phyloP scores from a whole-genome alignment of 2,329 filamentous ascomycete genomes.

The Bipolaris oryzae region DNA sequence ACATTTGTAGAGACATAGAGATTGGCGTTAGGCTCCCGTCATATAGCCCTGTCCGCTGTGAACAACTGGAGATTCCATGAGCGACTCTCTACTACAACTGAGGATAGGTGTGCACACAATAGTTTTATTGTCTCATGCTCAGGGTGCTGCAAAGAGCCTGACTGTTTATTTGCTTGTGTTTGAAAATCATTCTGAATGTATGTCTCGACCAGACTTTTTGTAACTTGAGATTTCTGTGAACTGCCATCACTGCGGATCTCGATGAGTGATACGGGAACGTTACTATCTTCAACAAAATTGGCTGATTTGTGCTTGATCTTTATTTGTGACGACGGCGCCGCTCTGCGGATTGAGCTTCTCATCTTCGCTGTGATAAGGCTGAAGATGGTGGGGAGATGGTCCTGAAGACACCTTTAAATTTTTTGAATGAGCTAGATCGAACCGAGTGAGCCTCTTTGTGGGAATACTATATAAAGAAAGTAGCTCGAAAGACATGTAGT shows the following conservation, averaged over 20 bases:
- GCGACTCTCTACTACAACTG: background rate
- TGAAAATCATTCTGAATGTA: constrained; percentile 8
- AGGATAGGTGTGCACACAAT: background rate
- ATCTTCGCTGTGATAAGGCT: background rate
- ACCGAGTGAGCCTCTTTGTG: too few species aligned
- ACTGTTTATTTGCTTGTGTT: background rate
- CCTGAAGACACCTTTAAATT: too few species aligned
- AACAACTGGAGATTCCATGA: background rate
- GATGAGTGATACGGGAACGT: background rate
- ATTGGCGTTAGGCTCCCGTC: background rate
- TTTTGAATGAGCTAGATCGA: too few species aligned
- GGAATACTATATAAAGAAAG: too few species aligned
- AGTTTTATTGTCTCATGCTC: constrained; percentile 5
- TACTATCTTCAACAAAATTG: background rate
- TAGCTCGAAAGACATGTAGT: too few species aligned
- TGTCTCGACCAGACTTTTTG: background rate
- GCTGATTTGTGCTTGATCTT: background rate
- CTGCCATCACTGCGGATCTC: background rate
- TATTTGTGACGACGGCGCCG: background rate
- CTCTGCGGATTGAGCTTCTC: background rate
- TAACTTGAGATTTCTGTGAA: background rate
- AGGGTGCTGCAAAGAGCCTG: background rate
- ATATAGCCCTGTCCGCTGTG: background rate
- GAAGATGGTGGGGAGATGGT: too few species aligned
- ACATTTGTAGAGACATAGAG: background rate